A percentile compares a stretch with the other conserved stretches of the same genome.
Evolutionary conservation across 495 filamentous ascomycete genomes (phyloP).

Genomic region (Filosporella fistucella): DNA sequence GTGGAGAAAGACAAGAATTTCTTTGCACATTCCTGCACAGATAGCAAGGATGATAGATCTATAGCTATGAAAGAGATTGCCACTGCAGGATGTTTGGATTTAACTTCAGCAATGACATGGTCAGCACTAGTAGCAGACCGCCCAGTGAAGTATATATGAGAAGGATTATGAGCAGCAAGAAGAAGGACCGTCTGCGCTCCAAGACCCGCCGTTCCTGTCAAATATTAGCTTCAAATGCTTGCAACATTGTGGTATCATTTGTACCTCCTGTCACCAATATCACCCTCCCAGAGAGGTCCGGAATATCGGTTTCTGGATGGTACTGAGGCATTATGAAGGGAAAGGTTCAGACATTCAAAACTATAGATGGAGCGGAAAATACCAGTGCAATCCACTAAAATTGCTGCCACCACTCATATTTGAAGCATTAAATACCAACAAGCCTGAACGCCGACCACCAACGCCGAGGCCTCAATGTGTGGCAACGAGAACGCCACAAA

Average conservation of each 20-base stretch:
- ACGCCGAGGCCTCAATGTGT: no score
- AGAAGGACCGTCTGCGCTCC: constrained; percentile 59
- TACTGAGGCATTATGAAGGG: constrained; percentile 28
- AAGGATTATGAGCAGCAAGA: constrained; percentile 55
- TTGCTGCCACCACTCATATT: no score
- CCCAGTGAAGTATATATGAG: constrained; percentile 58
- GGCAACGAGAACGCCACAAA: no score
- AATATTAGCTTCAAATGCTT: neutral
- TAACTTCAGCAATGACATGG: constrained; percentile 42
- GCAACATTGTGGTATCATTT: no score
- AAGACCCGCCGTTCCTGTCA: constrained; percentile 58
- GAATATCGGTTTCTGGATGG: constrained; percentile 52
- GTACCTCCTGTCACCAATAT: constrained; percentile 66
- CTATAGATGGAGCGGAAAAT: no score
- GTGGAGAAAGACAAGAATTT: neutral
- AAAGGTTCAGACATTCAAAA: no score
- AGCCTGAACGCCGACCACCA: no score
- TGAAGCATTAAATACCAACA: no score
- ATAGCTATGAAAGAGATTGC: constrained; percentile 9
- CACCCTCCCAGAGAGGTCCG: constrained; percentile 49
- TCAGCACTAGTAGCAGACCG: constrained; percentile 48
- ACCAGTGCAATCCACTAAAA: no score
- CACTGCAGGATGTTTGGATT: constrained; percentile 1
- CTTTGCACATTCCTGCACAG: constrained; percentile 4
- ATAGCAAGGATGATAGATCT: constrained; percentile 15